Base-by-base conservation (phyloP, 768 basidiomycete genomes). In the Dioszegia aurantiaca region DNA sequence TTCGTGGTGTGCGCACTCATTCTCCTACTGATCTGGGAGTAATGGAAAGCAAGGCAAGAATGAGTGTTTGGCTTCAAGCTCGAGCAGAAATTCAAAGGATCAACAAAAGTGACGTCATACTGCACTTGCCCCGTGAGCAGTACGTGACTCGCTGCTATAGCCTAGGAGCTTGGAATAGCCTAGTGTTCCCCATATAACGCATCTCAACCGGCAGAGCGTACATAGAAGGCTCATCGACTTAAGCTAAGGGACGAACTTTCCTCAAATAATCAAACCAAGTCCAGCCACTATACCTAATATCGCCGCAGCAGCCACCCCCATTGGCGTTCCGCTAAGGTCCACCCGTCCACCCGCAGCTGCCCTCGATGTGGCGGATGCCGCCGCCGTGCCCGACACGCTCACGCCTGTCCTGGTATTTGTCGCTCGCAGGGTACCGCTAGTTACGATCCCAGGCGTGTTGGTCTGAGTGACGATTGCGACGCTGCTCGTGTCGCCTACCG, bases 51-150 rank as follows among this genome's bases (percentile, higher is more conserved):
- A 21, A 41, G 43, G 26, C 40, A 19, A 23, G 26, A 26, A 16
- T 6, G 33, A 33, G 26, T 10, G 40, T 41, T 21, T 5, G 5
- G 10, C 44, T 24, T 12, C 8, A 10, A 6, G 26, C 10, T 10
- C 12, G n/a, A 24, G 46, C 30, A 24, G 31, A 19, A 33, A 33
- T 48, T 30, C 17, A 28, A 33, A 48, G 46, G 46, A 48, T n/a
- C 46, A 48, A 30, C 46, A 48, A 31, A 31, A 33, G 33, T 48
- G 46, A 48, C 46, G 46, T 48, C 46, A 48, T 14, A 33, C n/a
- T n/a, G n/a, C n/a, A n/a, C n/a, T n/a, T n/a, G n/a, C n/a, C n/a
- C n/a, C n/a, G n/a, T n/a, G n/a, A n/a, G n/a, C n/a, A n/a, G n/a
- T n/a, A n/a, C n/a, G n/a, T n/a, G n/a, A n/a, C n/a, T n/a, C n/a